phyloP scores from a whole-genome alignment of 768 basidiomycete species.

The Hortiboletus flavorubellus region DNA sequence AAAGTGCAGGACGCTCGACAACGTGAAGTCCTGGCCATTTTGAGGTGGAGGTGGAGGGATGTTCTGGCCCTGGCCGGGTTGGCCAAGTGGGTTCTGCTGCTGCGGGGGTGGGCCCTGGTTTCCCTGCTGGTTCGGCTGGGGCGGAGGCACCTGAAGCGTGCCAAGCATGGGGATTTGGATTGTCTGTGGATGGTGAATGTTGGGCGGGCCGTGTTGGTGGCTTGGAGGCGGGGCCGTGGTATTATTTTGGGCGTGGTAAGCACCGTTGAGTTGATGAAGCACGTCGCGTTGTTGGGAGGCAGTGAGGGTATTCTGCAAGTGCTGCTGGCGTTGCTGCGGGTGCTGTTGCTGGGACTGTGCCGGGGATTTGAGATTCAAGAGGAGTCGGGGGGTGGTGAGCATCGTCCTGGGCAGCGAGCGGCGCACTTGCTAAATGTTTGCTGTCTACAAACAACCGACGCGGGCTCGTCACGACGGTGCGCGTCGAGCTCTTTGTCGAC shows the following conservation, averaged over 20 bases:
- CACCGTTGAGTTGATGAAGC: conserved; percentile 27
- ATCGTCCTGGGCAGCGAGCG: conserved; percentile 24
- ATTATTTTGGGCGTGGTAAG: conserved; percentile 29
- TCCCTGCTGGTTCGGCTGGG: conserved; percentile 38
- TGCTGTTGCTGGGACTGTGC: conserved; percentile 18
- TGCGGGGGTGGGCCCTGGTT: conserved; percentile 47
- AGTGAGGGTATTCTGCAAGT: conserved; percentile 28
- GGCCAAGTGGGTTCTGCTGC: conserved; percentile 54
- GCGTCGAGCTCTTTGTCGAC: conserved; percentile 7
- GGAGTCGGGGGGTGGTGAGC: conserved; percentile 34
- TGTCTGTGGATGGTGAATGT: conserved; percentile 38
- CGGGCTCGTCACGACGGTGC: conserved; percentile 7
- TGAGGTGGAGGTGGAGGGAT: conserved; percentile 77
- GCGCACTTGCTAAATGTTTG: conserved; percentile 26
- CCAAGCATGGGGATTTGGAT: conserved; percentile 71
- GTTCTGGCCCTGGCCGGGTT: conserved; percentile 49
- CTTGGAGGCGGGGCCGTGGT: not conserved
- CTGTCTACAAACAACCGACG: conserved; percentile 32
- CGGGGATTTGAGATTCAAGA: conserved; percentile 31
- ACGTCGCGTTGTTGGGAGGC: conserved; percentile 28
- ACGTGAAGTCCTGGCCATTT: conserved; percentile 88
- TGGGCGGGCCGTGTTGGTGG: conserved; percentile 29
- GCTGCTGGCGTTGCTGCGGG: conserved; percentile 23
- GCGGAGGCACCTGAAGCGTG: conserved; percentile 61
- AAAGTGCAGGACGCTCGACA: conserved; percentile 94